Base-by-base conservation (phyloP, 2,329 filamentous ascomycete species). In the Alternaria panax region DNA sequence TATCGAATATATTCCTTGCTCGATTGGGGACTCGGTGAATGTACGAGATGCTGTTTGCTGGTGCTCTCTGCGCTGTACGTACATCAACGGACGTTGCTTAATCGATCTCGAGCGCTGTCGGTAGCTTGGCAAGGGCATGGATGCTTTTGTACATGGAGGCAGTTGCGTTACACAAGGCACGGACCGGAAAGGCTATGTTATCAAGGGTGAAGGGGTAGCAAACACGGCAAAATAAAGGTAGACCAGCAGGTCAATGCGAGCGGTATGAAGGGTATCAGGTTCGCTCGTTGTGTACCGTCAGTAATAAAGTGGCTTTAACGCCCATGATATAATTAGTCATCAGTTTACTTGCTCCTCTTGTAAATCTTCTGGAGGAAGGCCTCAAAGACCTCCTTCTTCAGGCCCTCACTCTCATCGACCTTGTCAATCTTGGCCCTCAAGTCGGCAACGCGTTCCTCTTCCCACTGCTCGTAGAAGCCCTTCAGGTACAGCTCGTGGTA, bases 361-460 rank as follows among this genome's bases (percentile, higher is more conserved):
- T 98, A 98, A 77, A 99, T 98, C 87, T 99, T 99, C 80, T 85
- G 84, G 66, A 99, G 84, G 85, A 98, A 99, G 43, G 87, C 86
- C 72, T 96, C 90, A 69, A 98, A 97, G 40, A 98, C 87, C 60
- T 85, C 86, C 86, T 92, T 95, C 86, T 96, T 97, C 74, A 99
- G 81, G 16, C 95, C 95, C 66, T 91, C 87, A 63, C 85, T 89
- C 85, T 97, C 93, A 74, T 99, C 93, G 52, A 98, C 83, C 61
- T 88, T 82, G 22, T 84, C 85, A 73, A 99, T 97, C 84, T 90
- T 86, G 60, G 84, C 80, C 71, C 86, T 86, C 69, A 99, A 86
- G 77, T 95, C 90, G n/a, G 81, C 82, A 24, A 97, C 93, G 28
- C 87, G 84, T 82, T 90, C 89, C 83, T 97, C 93, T 82, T 99